phyloP scores from a whole-genome alignment of 768 basidiomycete genomes.

The Coprinopsis marcescibilis region DNA sequence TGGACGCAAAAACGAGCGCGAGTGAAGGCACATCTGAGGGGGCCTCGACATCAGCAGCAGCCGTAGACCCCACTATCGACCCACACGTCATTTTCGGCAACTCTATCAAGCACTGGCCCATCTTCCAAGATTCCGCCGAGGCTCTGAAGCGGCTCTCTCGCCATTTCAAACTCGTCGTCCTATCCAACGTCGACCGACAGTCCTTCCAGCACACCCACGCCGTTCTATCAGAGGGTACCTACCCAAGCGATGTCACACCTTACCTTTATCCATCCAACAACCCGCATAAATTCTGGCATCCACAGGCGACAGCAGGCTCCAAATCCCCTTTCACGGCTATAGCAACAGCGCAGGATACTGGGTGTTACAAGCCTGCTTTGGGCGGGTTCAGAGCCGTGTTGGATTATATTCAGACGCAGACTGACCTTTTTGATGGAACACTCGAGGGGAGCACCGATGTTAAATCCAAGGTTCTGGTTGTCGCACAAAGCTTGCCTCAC shows the following conservation, averaged over 20 bases:
- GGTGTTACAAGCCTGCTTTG: constrained; percentile 66
- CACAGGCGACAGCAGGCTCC: constrained; percentile 31
- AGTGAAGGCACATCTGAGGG: constrained; percentile 5
- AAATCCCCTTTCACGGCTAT: constrained; percentile 60
- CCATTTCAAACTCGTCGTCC: constrained; percentile 63
- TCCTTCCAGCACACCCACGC: constrained; percentile 59
- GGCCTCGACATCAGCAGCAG: constrained; percentile 6
- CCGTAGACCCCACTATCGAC: constrained; percentile 17
- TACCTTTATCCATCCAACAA: constrained; percentile 27
- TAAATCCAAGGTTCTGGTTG: constrained; percentile 50
- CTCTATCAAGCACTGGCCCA: constrained; percentile 56
- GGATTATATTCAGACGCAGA: constrained; percentile 35
- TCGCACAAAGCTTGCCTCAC: constrained; percentile 63
- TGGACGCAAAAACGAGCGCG: constrained; percentile 14
- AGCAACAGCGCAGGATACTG: constrained; percentile 66
- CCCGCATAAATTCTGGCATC: constrained; percentile 38
- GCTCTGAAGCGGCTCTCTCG: constrained; percentile 56
- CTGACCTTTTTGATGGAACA: constrained; percentile 29
- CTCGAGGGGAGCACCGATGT: constrained; percentile 22
- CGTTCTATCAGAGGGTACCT: constrained; percentile 40
- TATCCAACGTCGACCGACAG: constrained; percentile 68
- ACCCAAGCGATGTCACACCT: constrained; percentile 14
- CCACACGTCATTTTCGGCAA: constrained; percentile 48
- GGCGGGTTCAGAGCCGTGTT: constrained; percentile 49
- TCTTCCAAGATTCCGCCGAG: constrained; percentile 59